Base-by-base conservation (phyloP, 2,329 filamentous ascomycete species). In the Teratosphaeria viscida region DNA sequence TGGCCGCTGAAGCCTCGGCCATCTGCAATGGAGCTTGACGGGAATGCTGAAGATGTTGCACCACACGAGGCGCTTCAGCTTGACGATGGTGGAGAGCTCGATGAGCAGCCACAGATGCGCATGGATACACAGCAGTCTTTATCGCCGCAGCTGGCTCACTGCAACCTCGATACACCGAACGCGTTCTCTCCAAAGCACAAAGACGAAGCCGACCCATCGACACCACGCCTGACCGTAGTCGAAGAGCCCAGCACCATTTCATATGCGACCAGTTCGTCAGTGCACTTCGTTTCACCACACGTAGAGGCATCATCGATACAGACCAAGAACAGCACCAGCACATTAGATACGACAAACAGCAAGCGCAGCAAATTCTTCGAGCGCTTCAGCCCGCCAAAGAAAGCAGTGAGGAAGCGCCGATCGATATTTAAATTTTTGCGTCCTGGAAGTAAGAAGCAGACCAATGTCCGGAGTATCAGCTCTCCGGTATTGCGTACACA, bases 351-450 rank as follows among this genome's bases (percentile, higher is more conserved):
- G 8, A 61, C 60, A 16, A 57, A 19, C 19, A 64, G 61, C 57
- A 66, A 62, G 43, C 52, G 59, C 12, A 64, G 60, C 55, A 61
- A 59, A 19, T 67, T 68, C 56, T 55, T 64, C 19, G 61, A 65
- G 34, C 61, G 61, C 53, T 63, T 62, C 54, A 60, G 64, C 4
- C 65, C 68, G 8, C 61, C 62, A 16, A 68, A 63, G 54, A 67
- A 62, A 52, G 32, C 62, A 5, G 64, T 65, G 16, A 60, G 57
- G 52, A 71, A 71, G 60, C 62, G 67, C 5, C 65, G 67, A 6
- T 70, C 69, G 1, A 64, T 71, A 52, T 68, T 71, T 58, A 63
- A 60, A 27, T 67, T 71, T 49, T 58, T 70, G 14, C 64, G 66
- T 23, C 65, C 66, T 32, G 64, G 60, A 43, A 67, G 62, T 59